Percentiles rank a stretch among this genome's conserved stretches.
Conservation (phyloP, 768 basidiomycete genomes). For the Tubosaeta sp. region DNA sequence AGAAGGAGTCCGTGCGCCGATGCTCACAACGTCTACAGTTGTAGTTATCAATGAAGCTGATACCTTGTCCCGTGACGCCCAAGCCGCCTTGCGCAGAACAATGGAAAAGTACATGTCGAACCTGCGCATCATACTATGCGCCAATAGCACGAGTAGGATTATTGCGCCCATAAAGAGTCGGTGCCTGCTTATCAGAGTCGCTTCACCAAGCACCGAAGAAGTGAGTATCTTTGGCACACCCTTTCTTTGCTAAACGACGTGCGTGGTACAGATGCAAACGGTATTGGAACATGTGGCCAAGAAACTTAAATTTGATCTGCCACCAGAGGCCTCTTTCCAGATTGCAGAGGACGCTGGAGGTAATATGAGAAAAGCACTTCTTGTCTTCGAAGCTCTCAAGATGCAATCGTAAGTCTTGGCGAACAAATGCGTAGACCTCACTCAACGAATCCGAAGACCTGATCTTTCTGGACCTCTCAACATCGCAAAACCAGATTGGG, state of each 20-base stretch:
- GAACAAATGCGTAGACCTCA: not conserved
- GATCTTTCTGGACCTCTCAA: conserved; percentile 73
- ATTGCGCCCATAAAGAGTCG: conserved; percentile 97
- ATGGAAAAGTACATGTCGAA: conserved; percentile 99
- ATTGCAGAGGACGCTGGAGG: conserved; percentile 81
- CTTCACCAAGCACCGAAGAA: conserved; percentile 77
- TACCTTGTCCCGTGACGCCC: conserved; percentile 89
- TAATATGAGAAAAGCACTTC: conserved; percentile 90
- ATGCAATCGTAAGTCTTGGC: conserved; percentile 79
- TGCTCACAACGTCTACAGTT: conserved; percentile 44
- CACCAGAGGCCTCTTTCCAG: conserved; percentile 65
- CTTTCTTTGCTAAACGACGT: conserved; percentile 1
- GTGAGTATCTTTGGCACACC: conserved; percentile 37
- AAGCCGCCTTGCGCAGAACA: conserved; percentile 92
- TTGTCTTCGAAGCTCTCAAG: conserved; percentile 92
- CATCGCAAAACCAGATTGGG: conserved; percentile 99
- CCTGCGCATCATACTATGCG: conserved; percentile 93
- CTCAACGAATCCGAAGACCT: conserved; percentile 44
- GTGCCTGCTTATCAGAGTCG: conserved; percentile 89
- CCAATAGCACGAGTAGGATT: conserved; percentile 90
- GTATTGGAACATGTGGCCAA: conserved; percentile 79
- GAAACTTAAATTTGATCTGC: conserved; percentile 77
- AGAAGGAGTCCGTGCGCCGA: not conserved
- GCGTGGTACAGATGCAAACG: conserved; percentile 58
- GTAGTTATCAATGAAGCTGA: conserved; percentile 98